A percentile compares a stretch with the other conserved stretches of the same genome.
These are phyloP conservation scores for Favolaschia claudopus DNA, from an alignment of 768 basidiomycete species.

Conservation along the genomic window DNA sequence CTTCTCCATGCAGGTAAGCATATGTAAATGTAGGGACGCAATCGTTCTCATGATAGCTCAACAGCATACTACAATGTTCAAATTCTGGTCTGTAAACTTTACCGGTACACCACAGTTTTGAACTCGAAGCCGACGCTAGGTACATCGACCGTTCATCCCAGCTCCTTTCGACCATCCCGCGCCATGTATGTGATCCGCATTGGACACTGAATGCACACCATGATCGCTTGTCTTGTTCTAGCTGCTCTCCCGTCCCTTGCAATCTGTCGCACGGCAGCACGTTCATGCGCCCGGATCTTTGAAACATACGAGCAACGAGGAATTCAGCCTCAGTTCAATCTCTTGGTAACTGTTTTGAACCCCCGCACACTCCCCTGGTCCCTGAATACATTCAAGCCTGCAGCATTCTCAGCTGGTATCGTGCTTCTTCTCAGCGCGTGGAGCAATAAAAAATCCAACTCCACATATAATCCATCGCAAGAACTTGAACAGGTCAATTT, in stretches of 20 bases:
- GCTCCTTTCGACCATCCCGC: conserved; percentile 47
- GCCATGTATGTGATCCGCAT: background rate
- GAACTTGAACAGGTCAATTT: conserved; percentile 53
- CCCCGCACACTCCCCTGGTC: too few species aligned
- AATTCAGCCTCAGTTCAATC: conserved; percentile 4
- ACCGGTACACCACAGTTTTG: too few species aligned
- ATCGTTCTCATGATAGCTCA: background rate
- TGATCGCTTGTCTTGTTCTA: too few species aligned
- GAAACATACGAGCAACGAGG: conserved; percentile 44
- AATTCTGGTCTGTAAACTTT: too few species aligned
- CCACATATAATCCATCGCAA: conserved; percentile 38
- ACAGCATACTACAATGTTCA: conserved; percentile 40
- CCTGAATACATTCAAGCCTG: conserved; percentile 24
- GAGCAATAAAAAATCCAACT: conserved; percentile 46
- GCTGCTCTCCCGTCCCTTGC: conserved; percentile 60
- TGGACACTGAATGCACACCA: background rate
- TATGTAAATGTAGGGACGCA: background rate
- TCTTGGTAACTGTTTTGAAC: conserved; percentile 26
- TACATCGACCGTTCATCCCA: conserved; percentile 77
- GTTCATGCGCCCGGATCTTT: conserved; percentile 66
- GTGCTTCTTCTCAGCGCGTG: conserved; percentile 59
- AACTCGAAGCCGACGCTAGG: too few species aligned
- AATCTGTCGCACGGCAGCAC: conserved; percentile 76
- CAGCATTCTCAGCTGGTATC: conserved; percentile 37
- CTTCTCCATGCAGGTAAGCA: conserved; percentile 22